Percentiles rank a stretch among this genome's conserved stretches.
These are phyloP conservation scores for Hsuehochloa calcarea DNA, from an alignment of 176 grass and related monocot species.

Conservation along the genomic window DNA sequence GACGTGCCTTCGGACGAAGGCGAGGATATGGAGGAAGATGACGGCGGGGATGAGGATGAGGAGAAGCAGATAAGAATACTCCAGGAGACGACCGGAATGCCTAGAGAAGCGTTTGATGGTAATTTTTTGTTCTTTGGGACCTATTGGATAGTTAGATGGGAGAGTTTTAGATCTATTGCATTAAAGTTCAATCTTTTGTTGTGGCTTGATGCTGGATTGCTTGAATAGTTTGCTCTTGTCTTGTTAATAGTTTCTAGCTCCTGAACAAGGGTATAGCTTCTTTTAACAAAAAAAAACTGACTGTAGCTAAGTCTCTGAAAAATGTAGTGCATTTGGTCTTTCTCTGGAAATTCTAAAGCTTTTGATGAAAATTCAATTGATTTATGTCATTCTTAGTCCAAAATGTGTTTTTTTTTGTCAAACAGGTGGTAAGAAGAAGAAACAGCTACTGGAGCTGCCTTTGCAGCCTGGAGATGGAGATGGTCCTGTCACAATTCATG, in stretches of 20 bases:
- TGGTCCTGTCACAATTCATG: constrained; percentile 62
- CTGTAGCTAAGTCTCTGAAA: not conserved
- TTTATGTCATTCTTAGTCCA: not conserved
- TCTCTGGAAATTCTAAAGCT: constrained; percentile 8
- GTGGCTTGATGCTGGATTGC: not conserved
- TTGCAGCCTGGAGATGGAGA: constrained; percentile 47
- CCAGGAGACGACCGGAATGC: constrained; percentile 82
- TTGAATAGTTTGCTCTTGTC: not conserved
- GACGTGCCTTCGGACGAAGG: constrained; percentile 86
- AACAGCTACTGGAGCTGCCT: constrained; percentile 35
- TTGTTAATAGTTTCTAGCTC: not conserved
- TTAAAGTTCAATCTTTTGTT: not conserved
- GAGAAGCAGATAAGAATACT: constrained; percentile 85
- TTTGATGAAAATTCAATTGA: not conserved
- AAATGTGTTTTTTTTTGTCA: not conserved
- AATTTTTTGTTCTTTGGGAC: not conserved
- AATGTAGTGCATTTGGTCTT: not conserved
- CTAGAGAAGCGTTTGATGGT: constrained; percentile 80
- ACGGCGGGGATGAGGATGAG: constrained; percentile 37
- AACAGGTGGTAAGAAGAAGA: constrained; percentile 64
- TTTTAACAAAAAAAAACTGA: not conserved
- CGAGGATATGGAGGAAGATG: constrained; percentile 59
- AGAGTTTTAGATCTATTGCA: not conserved
- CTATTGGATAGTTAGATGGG: not conserved
- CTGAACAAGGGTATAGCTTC: not conserved